These are phyloP conservation scores for Sphagnum tenellum DNA, from an alignment of 225 moss, liverwort and hornwort species.

Conservation along the genomic window DNA sequence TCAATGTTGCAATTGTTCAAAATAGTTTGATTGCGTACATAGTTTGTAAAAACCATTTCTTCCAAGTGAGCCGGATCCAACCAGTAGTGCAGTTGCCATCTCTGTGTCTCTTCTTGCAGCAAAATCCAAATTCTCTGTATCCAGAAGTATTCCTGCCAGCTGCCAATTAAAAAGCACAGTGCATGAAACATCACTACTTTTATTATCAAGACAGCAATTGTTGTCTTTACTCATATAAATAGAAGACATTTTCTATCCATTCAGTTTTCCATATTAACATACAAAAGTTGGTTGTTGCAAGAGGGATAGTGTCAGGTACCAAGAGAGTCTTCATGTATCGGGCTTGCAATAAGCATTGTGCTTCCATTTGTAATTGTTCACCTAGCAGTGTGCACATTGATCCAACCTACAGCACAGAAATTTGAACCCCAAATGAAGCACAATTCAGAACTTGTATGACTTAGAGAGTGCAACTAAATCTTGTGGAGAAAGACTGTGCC, in stretches of 20 bases:
- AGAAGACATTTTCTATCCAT: not conserved
- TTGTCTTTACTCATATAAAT: not conserved
- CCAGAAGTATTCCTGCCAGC: constrained; percentile 58
- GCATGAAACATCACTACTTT: not conserved
- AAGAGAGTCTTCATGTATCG: constrained; percentile 57
- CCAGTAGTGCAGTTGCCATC: constrained; percentile 33
- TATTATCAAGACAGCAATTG: not conserved
- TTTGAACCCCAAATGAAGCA: not conserved
- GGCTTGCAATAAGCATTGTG: constrained; percentile 31
- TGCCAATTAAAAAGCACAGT: constrained; percentile 11
- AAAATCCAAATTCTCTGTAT: constrained; percentile 52
- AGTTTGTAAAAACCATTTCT: constrained; percentile 45
- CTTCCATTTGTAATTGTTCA: constrained; percentile 34
- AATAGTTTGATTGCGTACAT: constrained; percentile 15
- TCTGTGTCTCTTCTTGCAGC: constrained; percentile 49
- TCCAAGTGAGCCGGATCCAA: constrained; percentile 49
- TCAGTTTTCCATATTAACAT: not conserved
- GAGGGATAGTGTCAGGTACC: constrained; percentile 15
- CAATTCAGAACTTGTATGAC: not conserved
- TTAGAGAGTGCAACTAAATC: constrained; percentile 38
- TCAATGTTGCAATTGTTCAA: not conserved
- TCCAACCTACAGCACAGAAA: constrained; percentile 24
- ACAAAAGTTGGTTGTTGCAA: not conserved
- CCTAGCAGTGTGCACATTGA: constrained; percentile 45
- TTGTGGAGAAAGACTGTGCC: not conserved